Base-by-base conservation (phyloP, 2,329 filamentous ascomycete species). In the Paradendryphiella salina region DNA sequence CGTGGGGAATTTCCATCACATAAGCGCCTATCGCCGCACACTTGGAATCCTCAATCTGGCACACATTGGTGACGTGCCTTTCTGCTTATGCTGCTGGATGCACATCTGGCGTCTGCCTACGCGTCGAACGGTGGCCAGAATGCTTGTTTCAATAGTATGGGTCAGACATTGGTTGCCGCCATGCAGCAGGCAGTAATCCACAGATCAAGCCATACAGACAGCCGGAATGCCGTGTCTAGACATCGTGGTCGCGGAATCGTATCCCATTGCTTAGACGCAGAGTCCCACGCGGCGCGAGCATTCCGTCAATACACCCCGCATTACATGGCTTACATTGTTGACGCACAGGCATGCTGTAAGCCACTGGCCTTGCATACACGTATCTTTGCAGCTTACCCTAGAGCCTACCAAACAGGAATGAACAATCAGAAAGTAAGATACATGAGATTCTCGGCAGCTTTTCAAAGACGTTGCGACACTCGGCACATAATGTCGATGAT, bases 1-100 rank as follows among this genome's bases (percentile, higher is more conserved):
- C 61, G 65, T 66, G 65, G 61, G 62, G 64, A 64, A 64, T 56
- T 31, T 18, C 36, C 49, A 56, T 68, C 64, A 69, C 61, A 57
- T 60, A 59, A 50, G 55, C 43, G 52, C 35, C 32, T 33, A 46
- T 40, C 26, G 51, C 55, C 44, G 48, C 51, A 46, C 47, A 33
- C 39, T 35, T 20, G 17, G 15, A 31, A 29, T 40, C 36, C 45
- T 43, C 49, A 47, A 54, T 34, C 43, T 46, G 46, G 49, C 53
- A 44, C 38, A 40, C 40, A 44, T 32, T 44, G 49, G 51, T 59
- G 57, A 56, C 59, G 50, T 48, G 45, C 39, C 45, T 59, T 48
- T 41, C 55, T 47, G 54, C 54, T 36, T 47, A 55, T 51, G 29
- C 49, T 50, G 41, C 49, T 54, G 18, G n/a, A 46, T 54, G 55